Conservation (phyloP, 164 flowering plant genomes). For the Echeveria elegans region DNA sequence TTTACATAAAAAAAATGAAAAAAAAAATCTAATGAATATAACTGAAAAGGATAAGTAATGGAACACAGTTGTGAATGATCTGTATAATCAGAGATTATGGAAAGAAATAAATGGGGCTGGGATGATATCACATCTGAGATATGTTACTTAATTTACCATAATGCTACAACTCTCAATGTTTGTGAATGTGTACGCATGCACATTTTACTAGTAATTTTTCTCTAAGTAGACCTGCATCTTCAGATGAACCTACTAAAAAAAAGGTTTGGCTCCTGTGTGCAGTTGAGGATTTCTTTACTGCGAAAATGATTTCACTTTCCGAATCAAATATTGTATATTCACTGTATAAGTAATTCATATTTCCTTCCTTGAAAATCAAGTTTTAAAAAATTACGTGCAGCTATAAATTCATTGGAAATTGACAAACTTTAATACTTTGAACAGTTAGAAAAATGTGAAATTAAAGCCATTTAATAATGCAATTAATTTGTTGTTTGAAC, state of each 20-base stretch:
- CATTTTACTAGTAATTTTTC: not conserved
- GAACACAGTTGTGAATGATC: not conserved
- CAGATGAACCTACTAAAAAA: not conserved
- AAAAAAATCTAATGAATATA: not conserved
- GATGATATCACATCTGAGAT: not conserved
- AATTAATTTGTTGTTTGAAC: not conserved
- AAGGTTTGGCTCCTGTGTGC: no score
- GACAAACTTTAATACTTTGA: not conserved
- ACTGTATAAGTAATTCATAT: no score
- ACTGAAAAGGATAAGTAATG: not conserved
- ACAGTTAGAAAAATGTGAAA: not conserved
- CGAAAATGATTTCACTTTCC: no score
- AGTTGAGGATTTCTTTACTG: no score
- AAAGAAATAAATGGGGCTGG: not conserved
- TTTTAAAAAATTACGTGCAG: no score
- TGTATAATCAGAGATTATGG: constrained; percentile 2
- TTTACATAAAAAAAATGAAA: not conserved
- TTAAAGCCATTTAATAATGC: not conserved
- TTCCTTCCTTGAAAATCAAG: no score
- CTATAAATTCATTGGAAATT: not conserved
- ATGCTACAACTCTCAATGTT: not conserved
- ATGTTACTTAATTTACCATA: not conserved
- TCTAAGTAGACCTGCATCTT: not conserved
- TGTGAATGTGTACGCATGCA: no score
- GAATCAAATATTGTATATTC: no score